These are phyloP conservation scores for Basidiobolus heterosporus DNA, from an alignment of 371 early-diverging fungal genomes.

Conservation along the genomic window DNA sequence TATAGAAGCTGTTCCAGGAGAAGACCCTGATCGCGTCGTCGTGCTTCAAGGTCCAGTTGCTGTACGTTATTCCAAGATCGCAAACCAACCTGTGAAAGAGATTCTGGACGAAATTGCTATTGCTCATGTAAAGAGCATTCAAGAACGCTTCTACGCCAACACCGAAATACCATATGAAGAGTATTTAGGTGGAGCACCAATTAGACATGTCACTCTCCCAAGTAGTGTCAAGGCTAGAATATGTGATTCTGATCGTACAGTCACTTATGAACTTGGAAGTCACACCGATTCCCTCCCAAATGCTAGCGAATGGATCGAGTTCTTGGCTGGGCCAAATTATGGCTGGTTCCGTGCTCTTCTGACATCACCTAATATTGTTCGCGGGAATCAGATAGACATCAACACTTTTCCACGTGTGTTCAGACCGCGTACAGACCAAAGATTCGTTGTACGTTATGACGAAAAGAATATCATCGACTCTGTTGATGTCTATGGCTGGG, in stretches of 20 bases:
- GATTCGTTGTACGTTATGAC: constrained; percentile 40
- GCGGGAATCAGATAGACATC: constrained; percentile 51
- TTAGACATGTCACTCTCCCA: constrained; percentile 50
- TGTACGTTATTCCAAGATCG: constrained; percentile 53
- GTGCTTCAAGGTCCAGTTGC: constrained; percentile 92
- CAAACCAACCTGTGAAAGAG: constrained; percentile 77
- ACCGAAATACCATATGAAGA: constrained; percentile 61
- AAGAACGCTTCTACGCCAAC: constrained; percentile 59
- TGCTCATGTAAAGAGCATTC: constrained; percentile 61
- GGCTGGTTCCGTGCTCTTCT: constrained; percentile 82
- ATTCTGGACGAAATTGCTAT: constrained; percentile 76
- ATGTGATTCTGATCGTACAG: constrained; percentile 8
- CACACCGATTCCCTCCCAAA: constrained; percentile 39
- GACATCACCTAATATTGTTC: constrained; percentile 61
- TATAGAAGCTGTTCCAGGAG: constrained; percentile 74
- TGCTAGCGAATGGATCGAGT: constrained; percentile 51
- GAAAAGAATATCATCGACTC: constrained; percentile 21
- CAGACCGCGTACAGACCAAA: constrained; percentile 67
- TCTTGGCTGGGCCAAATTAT: constrained; percentile 48
- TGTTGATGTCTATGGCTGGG: constrained; percentile 34
- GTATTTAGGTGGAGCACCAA: constrained; percentile 55
- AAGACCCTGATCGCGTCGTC: constrained; percentile 79
- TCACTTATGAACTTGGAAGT: constrained; percentile 24
- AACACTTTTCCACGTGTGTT: constrained; percentile 68
- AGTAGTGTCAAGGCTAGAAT: constrained; percentile 50